Evolutionary conservation across 1,139 yeast species (phyloP).

Genomic region (Pichia sp.): DNA sequence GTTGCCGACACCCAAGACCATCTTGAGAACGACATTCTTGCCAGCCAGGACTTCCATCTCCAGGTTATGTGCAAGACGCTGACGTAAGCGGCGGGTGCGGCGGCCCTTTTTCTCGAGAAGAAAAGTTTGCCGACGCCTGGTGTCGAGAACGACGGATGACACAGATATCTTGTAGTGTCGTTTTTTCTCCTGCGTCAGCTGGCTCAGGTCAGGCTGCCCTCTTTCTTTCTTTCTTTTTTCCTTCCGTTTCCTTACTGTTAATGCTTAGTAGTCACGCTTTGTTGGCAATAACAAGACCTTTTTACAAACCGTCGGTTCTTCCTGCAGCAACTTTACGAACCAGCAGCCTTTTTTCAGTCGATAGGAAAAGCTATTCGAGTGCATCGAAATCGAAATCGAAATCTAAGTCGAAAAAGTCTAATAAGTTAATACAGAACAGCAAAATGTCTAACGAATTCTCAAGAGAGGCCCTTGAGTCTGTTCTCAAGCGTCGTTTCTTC

Average conservation of each 20-base stretch:
- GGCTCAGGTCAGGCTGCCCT: too few species aligned
- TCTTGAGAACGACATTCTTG: conserved; percentile 37
- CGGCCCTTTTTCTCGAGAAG: not conserved
- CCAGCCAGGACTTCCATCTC: conserved; percentile 25
- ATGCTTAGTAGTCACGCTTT: not conserved
- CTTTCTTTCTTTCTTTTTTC: not conserved
- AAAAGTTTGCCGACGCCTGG: not conserved
- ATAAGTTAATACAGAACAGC: not conserved
- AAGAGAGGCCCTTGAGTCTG: conserved; percentile 85
- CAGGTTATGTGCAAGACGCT: conserved; percentile 2
- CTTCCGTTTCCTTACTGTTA: not conserved
- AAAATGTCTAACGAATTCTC: conserved; percentile 42
- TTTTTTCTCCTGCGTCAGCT: too few species aligned
- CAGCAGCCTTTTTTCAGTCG: not conserved
- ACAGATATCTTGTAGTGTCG: too few species aligned
- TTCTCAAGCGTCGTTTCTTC: conserved; percentile 91
- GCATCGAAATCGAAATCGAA: conserved; percentile 12
- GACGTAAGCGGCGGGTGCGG: not conserved
- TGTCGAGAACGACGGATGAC: not conserved
- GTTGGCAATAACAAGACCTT: not conserved
- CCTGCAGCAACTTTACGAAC: not conserved
- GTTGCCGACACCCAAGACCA: conserved; percentile 21
- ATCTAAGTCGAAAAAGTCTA: not conserved
- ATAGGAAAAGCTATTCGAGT: not conserved
- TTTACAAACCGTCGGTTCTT: not conserved